Evolutionary conservation across 208 protist genomes (phyloP), one percentile per base, ranked within the genome.

Genomic region (Trypanosoma cruzi): DNA sequence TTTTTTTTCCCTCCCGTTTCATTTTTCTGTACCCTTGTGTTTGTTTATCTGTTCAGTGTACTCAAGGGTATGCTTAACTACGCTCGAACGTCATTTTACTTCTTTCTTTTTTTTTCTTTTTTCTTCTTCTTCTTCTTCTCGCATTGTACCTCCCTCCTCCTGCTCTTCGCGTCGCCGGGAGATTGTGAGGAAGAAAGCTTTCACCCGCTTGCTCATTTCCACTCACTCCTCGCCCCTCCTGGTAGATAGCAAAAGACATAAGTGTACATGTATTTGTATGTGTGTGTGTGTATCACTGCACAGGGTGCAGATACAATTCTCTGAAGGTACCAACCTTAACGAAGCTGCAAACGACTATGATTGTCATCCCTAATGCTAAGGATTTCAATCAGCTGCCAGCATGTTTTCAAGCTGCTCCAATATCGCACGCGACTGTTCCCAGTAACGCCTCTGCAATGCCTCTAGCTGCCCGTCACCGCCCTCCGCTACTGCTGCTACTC

Each of bases 341-440:
- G 24, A 56, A 26, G n/a, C 28, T 60, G 52, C 28, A 48, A 2
- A 26, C 36, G 16, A 34, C 10, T 4, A 44, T 44, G 18, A 44
- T 52, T 42, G 32, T 20, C 36, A 56, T 40, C 5, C 42, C 18
- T 22, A 49, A 1, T 44, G 6, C 8, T 32, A 55, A 1, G 2
- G 10, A 18, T 32, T 22, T 57, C 22, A 71, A n/a, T 73, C 66
- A 18, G 65, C 63, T 49, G 32, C 29, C n/a, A 86, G 60, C 68
- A 87, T 79, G 6, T 54, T 37, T 29, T 87, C 75, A 36, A 87
- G 69, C 40, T 87, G 77, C n/a, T 75, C 34, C 13, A 87, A 68
- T 48, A 87, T 77, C 8, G 66, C 59, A 37, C 73, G 63, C 32
- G 78, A 87, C 58, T 81, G 77, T 34, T 67, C 56, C 74, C 73